Percentiles rank a stretch among this genome's conserved stretches.
Evolutionary conservation across 2,329 filamentous ascomycete genomes (phyloP).

Genomic region (Lasiodiplodia gonubiensis): DNA sequence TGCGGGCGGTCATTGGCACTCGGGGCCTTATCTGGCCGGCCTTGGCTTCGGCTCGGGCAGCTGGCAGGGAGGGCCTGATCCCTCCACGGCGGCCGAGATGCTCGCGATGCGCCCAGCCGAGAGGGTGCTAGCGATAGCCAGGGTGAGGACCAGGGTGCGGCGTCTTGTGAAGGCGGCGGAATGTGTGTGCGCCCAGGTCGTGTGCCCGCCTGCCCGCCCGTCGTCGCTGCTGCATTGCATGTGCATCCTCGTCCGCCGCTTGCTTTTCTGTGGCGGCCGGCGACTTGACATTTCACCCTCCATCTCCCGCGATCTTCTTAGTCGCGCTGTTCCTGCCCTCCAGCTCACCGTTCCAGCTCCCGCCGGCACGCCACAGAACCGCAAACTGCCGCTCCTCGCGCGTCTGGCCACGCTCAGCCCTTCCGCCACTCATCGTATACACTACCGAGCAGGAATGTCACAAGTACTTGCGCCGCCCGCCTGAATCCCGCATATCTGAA

Average conservation of each 20-base stretch:
- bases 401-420: slow-evolving; percentile 16
- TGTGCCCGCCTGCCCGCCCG: slow-evolving; percentile 7
- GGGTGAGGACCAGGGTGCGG: slow-evolving; percentile 1
- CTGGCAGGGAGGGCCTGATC: slow-evolving; percentile 12
- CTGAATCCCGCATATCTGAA: neutral
- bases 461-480: neutral
- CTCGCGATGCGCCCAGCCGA: slow-evolving; percentile 20
- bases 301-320: neutral
- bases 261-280: slow-evolving; percentile 24
- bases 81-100: slow-evolving; percentile 7
- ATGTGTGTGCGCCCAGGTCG: slow-evolving; percentile 17
- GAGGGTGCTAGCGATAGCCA: slow-evolving; percentile 11
- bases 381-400: slow-evolving; percentile 12
- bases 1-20: slow-evolving; percentile 27
- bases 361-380: slow-evolving; percentile 7
- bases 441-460: slow-evolving; percentile 15
- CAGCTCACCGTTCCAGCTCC: slow-evolving; percentile 17
- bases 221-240: slow-evolving; percentile 27
- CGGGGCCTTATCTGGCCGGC: slow-evolving; percentile 9
- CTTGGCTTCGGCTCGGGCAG: slow-evolving; percentile 14
- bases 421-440: slow-evolving; percentile 14
- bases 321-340: slow-evolving; percentile 8
- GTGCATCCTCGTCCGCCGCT: slow-evolving; percentile 7
- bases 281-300: slow-evolving; percentile 1
- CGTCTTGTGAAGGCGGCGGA: neutral